Evolutionary conservation across 768 basidiomycete genomes (phyloP).

Genomic region (Paxillus rubicundulus): DNA sequence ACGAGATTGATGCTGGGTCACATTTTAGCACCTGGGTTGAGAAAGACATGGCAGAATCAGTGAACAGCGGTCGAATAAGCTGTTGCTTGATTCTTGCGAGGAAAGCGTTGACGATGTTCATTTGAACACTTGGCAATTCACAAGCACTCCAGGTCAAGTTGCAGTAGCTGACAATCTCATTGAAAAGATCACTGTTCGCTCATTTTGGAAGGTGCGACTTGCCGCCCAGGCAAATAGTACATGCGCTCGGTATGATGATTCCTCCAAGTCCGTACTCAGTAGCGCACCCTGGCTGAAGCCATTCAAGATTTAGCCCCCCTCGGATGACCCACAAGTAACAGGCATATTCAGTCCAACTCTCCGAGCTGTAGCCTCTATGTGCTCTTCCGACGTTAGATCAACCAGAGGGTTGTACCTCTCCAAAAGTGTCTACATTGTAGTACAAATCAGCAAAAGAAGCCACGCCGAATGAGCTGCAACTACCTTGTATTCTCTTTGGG

Average conservation of each 20-base stretch:
- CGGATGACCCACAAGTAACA: constrained; percentile 26
- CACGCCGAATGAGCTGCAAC: constrained; percentile 13
- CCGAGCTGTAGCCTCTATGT: constrained; percentile 79
- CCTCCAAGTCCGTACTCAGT: not conserved
- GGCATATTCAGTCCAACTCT: constrained; percentile 90
- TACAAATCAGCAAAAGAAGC: not conserved
- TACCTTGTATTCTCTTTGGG: constrained; percentile 79
- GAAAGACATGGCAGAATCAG: constrained; percentile 10
- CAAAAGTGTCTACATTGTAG: constrained; percentile 55
- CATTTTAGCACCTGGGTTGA: constrained; percentile 52
- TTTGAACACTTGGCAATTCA: not conserved
- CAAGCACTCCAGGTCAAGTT: no score
- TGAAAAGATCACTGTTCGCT: not conserved
- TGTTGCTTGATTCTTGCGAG: constrained; percentile 5
- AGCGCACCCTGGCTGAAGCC: not conserved
- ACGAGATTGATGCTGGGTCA: constrained; percentile 60
- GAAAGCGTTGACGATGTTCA: constrained; percentile 5
- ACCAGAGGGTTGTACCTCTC: constrained; percentile 86
- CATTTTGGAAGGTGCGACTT: not conserved
- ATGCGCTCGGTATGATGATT: no score
- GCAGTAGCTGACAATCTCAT: not conserved
- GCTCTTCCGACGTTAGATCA: constrained; percentile 76
- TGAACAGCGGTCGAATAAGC: constrained; percentile 25
- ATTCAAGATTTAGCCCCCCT: not conserved
- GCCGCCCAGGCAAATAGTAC: no score